Base-by-base conservation (phyloP, 257 asterid genomes). In the Jacaranda copaia region DNA sequence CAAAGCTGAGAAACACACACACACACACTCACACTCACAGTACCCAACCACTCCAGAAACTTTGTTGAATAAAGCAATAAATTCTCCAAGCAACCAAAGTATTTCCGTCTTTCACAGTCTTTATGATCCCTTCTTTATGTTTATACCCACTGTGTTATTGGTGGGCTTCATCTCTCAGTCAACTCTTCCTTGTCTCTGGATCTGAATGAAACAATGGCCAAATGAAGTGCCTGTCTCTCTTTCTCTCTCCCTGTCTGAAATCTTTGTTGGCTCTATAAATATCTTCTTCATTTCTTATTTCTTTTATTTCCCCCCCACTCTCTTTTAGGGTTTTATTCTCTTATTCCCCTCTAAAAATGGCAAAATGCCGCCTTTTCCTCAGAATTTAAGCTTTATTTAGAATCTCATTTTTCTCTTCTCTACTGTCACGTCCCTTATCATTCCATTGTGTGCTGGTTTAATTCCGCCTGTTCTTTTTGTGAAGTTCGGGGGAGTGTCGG, bases 341-440 rank as follows among this genome's bases (percentile, higher is more conserved):
- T 49, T 39, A 4, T 55, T 36, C 18, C 67, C 57, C 73, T 63
- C 91, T 79, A 84, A 81, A 85, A 74, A 80, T 84, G 83, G 92
- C 82, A 87, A 85, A 81, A 60, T 62, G 73, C 86, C 49, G 48
- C 67, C 82, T 62, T 12, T 62, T 74, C 39, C 18, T 25, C 32
- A 25, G 32, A 25, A 25, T 25, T 25, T 25, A 25, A 25, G 32
- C 81, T 70, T 49, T 75, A 52, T 82, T 45, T 80, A 55, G 84
- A 76, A 70, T 77, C 72, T 57, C 20, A 14, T 58, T 16, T 43
- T 40, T 65, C 67, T 62, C 66, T 45, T 66, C 42, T 9, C 18
- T 6, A 4, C 18, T 5, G 25, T 45, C 32, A 25, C 32, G 32
- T 0, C 32, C 32, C 32, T 25, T 25, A 25, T 25, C 32, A 25